Evolutionary conservation across 108 stramenopile genomes (phyloP), one percentile per base, ranked within the genome.

Genomic region (Skeletonema potamos): DNA sequence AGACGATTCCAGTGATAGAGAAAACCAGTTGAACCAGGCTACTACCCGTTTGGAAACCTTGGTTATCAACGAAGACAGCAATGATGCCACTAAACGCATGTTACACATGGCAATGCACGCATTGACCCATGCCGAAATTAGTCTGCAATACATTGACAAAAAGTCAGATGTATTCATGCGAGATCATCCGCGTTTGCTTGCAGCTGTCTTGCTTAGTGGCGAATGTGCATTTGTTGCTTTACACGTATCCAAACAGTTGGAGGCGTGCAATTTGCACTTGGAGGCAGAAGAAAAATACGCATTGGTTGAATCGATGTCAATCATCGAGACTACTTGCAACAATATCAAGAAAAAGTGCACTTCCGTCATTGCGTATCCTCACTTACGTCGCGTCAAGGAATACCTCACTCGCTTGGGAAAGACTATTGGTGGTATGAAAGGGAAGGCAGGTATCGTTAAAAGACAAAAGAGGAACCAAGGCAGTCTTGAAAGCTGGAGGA

Each of bases 361-460:
- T 20, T 58, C 78, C 2, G 71, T 79, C 28, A 72, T 79, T 28
- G 65, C 78, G 1, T 79, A 56, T 48, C 78, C 78, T 27, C 78
- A 79, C 57, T 56, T 79, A 2, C 78, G 78, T 20, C 78, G 78
- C 34, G 64, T 66, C 0, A 79, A 72, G 61, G 70, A 79, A 64
- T 71, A 68, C 46, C 70, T 79, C 29, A 62, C 70, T 54, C 70
- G 78, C 4, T 61, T 79, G 17, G 43, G 32, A 4, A 79, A 68
- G 51, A 20, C 26, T 24, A 39, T 79, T 18, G 66, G 59, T 5
- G 62, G 66, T 3, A 63, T 62, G 13, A 72, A 71, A 29, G 78
- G 71, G 18, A 79, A 39, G 30, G 61, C 78, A 22, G 70, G 76
- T 36, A 77, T 61, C 27, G 78, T 68, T 30, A 66, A 79, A 37